phyloP scores from a whole-genome alignment of 176 grass and related monocot species.

The Tillandsia leiboldiana region DNA sequence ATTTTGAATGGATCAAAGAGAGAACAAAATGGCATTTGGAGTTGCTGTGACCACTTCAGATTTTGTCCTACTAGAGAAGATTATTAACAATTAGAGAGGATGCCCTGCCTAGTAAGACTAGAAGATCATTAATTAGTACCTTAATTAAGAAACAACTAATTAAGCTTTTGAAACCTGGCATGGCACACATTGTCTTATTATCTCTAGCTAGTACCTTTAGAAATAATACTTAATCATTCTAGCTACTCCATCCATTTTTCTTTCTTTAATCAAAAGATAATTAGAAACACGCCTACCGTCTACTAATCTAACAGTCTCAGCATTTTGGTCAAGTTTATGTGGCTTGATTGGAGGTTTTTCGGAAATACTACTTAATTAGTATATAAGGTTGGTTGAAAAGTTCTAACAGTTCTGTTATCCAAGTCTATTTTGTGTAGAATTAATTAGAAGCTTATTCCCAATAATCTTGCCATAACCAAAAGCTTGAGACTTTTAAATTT shows the following conservation, averaged over 20 bases:
- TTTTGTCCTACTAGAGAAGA: conserved; percentile 63
- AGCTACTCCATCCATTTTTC: conserved; percentile 16
- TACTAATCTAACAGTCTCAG: no score
- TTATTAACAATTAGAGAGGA: conserved; percentile 12
- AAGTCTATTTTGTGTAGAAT: no score
- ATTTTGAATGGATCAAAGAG: conserved; percentile 15
- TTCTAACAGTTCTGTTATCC: no score
- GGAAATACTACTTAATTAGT: no score
- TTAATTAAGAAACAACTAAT: conserved; percentile 26
- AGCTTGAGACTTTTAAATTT: no score
- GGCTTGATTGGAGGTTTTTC: no score
- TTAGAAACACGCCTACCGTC: background rate
- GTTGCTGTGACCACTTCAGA: conserved; percentile 25
- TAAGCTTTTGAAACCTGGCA: no score
- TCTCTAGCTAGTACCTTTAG: conserved; percentile 29
- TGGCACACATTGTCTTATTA: conserved; percentile 24
- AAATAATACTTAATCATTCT: conserved; percentile 42
- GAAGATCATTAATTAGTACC: conserved; percentile 26
- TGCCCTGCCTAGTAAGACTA: conserved; percentile 32
- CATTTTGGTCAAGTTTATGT: no score
- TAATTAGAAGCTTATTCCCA: no score
- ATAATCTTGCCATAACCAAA: no score
- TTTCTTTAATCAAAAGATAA: conserved; percentile 25
- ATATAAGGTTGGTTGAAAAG: no score
- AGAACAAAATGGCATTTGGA: conserved; percentile 33